Evolutionary conservation across 495 filamentous ascomycete genomes (phyloP), one percentile per base, ranked within the genome.

Genomic region (Geopyxis carbonaria): DNA sequence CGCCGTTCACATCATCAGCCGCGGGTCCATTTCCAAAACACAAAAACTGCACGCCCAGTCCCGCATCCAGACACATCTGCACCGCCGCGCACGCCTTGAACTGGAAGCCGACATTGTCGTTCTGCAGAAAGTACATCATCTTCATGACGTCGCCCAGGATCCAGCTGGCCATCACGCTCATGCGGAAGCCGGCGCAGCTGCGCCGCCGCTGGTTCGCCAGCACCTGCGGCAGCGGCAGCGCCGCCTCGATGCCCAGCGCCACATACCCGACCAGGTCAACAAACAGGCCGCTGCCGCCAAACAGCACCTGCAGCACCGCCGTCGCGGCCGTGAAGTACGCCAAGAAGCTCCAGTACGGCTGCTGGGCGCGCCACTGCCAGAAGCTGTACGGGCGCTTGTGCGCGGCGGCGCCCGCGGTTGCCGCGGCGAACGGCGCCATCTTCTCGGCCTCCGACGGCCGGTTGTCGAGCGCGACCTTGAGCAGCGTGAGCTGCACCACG

Each of bases 21-120:
- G 9, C 22, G 2, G 38, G 38, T 21, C 71, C 68, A 24, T 71
- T 67, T 4, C 81, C 82, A 51, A 79, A 97, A 63, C 81, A 70
- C 58, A 68, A 77, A 55, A 82, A 94, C 56, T 97, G 91, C 15
- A 80, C 50, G 10, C 85, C 89, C 42, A 95, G 64, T 42, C 80
- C 79, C 20, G 65, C 52, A 61, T 97, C 89, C 56, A 91, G 91
- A 5, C 65, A 56, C 46, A 81, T 83, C 63, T 97, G 89, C 59
- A 95, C 89, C 24, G 91, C 69, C 43, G 80, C 89, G 51, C 89
- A 94, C 33, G 86, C 45, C 60, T 91, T 91, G 64, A 97, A 97
- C 1, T 83, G 73, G 68, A 71, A 72, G 0, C 86, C 82, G 31
- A 97, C 82, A 36, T 76, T 70, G 9, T 66, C 64, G 9, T 79